These are phyloP conservation scores for Lodderomyces metapsilosis DNA, from an alignment of 1,139 yeast species.

Conservation along the genomic window DNA sequence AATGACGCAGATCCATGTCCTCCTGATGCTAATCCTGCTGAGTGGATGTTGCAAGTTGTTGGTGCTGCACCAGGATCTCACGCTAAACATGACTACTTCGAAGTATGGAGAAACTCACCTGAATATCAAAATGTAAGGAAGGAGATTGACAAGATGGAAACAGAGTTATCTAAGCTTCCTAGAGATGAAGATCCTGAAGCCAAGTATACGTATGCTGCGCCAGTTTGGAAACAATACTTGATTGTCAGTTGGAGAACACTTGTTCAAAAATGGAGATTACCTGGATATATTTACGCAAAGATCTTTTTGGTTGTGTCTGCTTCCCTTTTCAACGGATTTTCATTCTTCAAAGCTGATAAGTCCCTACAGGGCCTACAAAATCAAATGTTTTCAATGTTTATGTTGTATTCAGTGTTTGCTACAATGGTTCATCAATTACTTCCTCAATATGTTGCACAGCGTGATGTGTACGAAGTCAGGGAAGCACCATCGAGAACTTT, in stretches of 20 bases:
- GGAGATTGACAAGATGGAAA: conserved; percentile 20
- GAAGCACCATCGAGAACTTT: conserved; percentile 34
- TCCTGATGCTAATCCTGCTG: conserved; percentile 51
- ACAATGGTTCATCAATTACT: conserved; percentile 55
- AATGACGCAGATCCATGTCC: conserved; percentile 51
- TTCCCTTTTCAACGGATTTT: conserved; percentile 48
- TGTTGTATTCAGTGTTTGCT: conserved; percentile 47
- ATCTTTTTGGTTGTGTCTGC: conserved; percentile 33
- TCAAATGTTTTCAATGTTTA: conserved; percentile 55
- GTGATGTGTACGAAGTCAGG: conserved; percentile 37
- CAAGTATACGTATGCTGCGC: conserved; percentile 22
- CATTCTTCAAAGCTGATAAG: conserved; percentile 35
- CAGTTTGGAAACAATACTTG: conserved; percentile 22
- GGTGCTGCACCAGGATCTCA: conserved; percentile 39
- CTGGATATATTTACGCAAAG: conserved; percentile 41
- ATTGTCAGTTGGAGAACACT: conserved; percentile 25
- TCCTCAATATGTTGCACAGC: conserved; percentile 30
- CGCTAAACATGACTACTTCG: conserved; percentile 32
- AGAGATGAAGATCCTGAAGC: conserved; percentile 21
- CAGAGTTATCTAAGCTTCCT: conserved; percentile 27
- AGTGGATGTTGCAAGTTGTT: conserved; percentile 57
- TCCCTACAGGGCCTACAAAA: conserved; percentile 43
- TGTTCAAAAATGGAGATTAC: conserved; percentile 37
- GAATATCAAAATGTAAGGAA: conserved; percentile 24
- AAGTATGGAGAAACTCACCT: conserved; percentile 33